Evolutionary conservation across 208 protist species (phyloP).

Genomic region (Trypanosoma avium): DNA sequence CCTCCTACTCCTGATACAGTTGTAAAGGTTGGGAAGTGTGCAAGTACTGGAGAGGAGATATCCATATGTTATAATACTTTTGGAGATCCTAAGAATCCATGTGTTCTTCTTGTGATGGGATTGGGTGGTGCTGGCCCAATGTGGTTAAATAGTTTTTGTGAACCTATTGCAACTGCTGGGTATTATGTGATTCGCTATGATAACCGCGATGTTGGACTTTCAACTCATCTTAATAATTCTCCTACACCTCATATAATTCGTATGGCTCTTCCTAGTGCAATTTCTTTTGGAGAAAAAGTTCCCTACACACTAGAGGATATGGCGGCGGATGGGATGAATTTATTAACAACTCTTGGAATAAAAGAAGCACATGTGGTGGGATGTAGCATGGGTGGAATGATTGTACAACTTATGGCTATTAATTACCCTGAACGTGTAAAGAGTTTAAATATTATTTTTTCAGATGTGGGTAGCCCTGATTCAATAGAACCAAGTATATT

Average conservation of each 20-base stretch:
- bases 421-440: constrained; percentile 50
- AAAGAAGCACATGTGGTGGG: constrained; percentile 68
- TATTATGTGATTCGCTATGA: constrained; percentile 83
- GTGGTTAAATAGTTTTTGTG: constrained; percentile 38
- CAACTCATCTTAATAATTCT: constrained; percentile 56
- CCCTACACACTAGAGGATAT: constrained; percentile 74
- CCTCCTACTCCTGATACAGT: constrained; percentile 35
- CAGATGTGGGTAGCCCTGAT: constrained; percentile 45
- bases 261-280: constrained; percentile 43
- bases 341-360: constrained; percentile 56
- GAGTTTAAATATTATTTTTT: constrained; percentile 60
- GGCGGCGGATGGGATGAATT: constrained; percentile 56
- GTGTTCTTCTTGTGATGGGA: constrained; percentile 67
- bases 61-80: constrained; percentile 80
- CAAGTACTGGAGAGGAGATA: constrained; percentile 53
- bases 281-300: constrained; percentile 33
- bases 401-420: constrained; percentile 73
- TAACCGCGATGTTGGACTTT: constrained; percentile 70
- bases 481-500: constrained; percentile 1
- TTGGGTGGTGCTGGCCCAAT: constrained; percentile 34
- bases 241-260: constrained; percentile 36
- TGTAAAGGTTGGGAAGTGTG: constrained; percentile 56
- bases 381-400: constrained; percentile 80
- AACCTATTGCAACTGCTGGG: constrained; percentile 40
- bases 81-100: constrained; percentile 56